Conservation (phyloP, 2,329 filamentous ascomycete species). For the Penicillium polonicum region DNA sequence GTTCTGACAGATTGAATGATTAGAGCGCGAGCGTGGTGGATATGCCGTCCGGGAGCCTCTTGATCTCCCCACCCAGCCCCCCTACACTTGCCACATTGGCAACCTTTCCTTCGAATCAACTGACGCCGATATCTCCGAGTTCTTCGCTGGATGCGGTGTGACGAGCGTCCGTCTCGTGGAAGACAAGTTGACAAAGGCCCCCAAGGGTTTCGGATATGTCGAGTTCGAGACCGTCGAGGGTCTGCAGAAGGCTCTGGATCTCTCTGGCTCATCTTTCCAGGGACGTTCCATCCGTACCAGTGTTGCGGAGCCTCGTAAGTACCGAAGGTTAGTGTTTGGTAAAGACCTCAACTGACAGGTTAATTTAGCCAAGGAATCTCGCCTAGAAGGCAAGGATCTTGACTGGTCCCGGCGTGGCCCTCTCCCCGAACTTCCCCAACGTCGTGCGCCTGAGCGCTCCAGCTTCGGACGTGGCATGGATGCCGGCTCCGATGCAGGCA, state of each 20-base stretch:
- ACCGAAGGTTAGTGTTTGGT: background rate
- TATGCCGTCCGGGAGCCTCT: conserved; percentile 62
- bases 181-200: conserved; percentile 88
- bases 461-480: conserved; percentile 58
- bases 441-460: conserved; percentile 55
- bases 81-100: conserved; percentile 92
- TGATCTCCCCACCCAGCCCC: conserved; percentile 86
- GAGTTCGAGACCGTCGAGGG: conserved; percentile 88
- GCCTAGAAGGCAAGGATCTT: conserved; percentile 76
- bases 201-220: conserved; percentile 97
- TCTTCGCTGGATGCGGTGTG: conserved; percentile 81
- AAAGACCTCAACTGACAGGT: conserved; percentile 34
- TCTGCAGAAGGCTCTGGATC: conserved; percentile 81
- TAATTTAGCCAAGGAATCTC: conserved; percentile 71
- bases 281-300: conserved; percentile 89
- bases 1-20: conserved; percentile 18
- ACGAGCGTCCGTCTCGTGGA: conserved; percentile 94
- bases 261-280: conserved; percentile 80
- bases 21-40: conserved; percentile 42
- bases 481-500: conserved; percentile 54
- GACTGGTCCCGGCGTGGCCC: conserved; percentile 95
- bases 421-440: conserved; percentile 68
- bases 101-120: conserved; percentile 96
- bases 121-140: conserved; percentile 75
- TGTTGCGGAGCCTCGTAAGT: conserved; percentile 90